phyloP scores from a whole-genome alignment of 208 protist genomes.

The Willaertia magna region DNA sequence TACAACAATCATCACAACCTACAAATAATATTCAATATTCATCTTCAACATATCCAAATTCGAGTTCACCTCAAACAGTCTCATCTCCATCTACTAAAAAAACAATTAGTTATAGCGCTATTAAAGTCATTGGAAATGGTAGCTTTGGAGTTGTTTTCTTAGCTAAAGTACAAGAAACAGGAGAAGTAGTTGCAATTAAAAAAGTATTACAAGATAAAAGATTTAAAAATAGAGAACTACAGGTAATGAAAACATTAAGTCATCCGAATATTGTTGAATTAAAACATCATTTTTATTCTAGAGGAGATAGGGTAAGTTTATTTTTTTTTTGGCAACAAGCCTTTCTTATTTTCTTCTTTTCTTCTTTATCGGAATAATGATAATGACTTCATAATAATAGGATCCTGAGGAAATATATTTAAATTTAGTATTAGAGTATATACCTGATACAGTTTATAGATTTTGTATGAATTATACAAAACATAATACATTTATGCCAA shows the following conservation, averaged over 20 bases:
- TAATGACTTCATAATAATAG: background rate
- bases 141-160: slow-evolving; percentile 88
- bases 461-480: slow-evolving; percentile 75
- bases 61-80: background rate
- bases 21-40: too few relatives aligned
- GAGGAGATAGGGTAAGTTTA: slow-evolving; percentile 34
- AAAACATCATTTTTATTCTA: slow-evolving; percentile 77
- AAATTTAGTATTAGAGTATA: slow-evolving; percentile 96
- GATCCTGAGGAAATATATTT: slow-evolving; percentile 84
- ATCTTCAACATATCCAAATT: too few relatives aligned
- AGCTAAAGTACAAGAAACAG: slow-evolving; percentile 56
- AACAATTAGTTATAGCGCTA: slow-evolving; percentile 43
- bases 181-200: slow-evolving; percentile 87
- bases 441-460: slow-evolving; percentile 88
- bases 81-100: background rate
- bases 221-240: slow-evolving; percentile 94
- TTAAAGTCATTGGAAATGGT: slow-evolving; percentile 77
- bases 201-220: slow-evolving; percentile 87
- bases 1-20: background rate
- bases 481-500: slow-evolving; percentile 58
- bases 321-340: slow-evolving; percentile 34
- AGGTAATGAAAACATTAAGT: slow-evolving; percentile 79
- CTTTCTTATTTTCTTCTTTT: background rate
- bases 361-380: too few relatives aligned
- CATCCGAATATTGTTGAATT: slow-evolving; percentile 88